These are phyloP conservation scores for Anthracocystis setariae DNA, from an alignment of 1,284 basidiomycete species.

Conservation along the genomic window DNA sequence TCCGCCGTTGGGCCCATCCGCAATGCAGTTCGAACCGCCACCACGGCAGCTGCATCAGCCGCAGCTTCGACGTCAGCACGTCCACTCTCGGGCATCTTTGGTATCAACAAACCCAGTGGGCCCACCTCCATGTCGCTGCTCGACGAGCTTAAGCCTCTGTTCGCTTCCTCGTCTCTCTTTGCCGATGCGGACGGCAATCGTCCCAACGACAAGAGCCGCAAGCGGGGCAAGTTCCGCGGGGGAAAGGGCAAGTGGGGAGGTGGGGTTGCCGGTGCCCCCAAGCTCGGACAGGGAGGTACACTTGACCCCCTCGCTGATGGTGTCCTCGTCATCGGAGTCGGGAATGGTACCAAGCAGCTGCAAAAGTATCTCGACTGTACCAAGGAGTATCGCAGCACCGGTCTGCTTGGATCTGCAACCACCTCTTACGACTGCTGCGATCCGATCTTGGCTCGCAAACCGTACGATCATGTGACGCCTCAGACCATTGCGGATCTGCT, in stretches of 20 bases:
- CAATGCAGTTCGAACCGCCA: constrained; percentile 13
- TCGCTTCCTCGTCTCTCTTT: constrained; percentile 83
- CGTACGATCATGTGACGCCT: constrained; percentile 84
- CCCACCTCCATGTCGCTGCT: constrained; percentile 90
- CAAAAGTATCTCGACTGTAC: constrained; percentile 86
- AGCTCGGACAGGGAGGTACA: constrained; percentile 92
- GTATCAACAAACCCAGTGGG: constrained; percentile 84
- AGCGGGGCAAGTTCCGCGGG: constrained; percentile 42
- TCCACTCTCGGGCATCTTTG: constrained; percentile 83
- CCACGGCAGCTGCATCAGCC: constrained; percentile 13
- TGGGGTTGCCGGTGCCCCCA: constrained; percentile 68
- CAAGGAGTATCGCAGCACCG: constrained; percentile 88
- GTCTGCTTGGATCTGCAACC: constrained; percentile 90
- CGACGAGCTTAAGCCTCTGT: constrained; percentile 83
- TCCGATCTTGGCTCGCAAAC: constrained; percentile 71
- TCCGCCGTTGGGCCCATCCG: constrained; percentile 32
- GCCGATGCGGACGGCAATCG: constrained; percentile 68
- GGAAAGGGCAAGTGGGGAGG: constrained; percentile 50
- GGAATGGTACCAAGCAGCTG: constrained; percentile 88
- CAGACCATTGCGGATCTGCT: constrained; percentile 72
- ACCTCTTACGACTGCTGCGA: constrained; percentile 91
- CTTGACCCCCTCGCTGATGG: constrained; percentile 97
- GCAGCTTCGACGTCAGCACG: constrained; percentile 62
- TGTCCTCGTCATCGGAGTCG: constrained; percentile 85
- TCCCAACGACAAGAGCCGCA: constrained; percentile 69